Evolutionary conservation across 148 eudicot species (phyloP), one percentile per base, ranked within the genome.

Genomic region (Vaccinium darrowii): DNA sequence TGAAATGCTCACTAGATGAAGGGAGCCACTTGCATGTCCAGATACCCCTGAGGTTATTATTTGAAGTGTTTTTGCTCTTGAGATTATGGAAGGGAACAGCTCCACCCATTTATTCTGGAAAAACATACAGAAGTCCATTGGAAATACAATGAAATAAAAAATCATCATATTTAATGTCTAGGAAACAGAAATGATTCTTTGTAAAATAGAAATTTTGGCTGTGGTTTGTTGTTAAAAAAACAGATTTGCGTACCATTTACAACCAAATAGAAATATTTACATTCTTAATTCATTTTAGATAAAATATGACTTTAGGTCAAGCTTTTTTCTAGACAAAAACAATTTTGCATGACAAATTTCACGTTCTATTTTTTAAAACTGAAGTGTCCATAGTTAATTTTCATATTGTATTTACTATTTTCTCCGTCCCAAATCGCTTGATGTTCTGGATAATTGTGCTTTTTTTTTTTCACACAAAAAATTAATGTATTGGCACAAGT

Each of bases 21-120:
- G 98, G 16, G 99, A 93, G 67, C 98, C 98, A 71, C 84, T 95
- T 49, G 95, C 94, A 76, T 93, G 91, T 69, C 96, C 95, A 9
- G 95, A 87, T 56, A 86, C 90, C 8, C 93, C 95, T 1, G 99
- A 90, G 67, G 88, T 76, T 67, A 97, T 78, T 16, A 94, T 83
- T 85, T 97, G 98, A 65, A 95, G 90, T 33, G 98, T 94, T 88
- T 87, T 97, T 54, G 98, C 97, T 74, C 98, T 89, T 27, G 98
- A 90, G 43, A 97, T 85, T 19, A 97, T 90, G 14, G 98, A 94
- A 83, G 99, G 99, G 82, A 97, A 97, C 79, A 97, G 84, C 63
- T 95, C 98, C 80, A 91, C 87, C 98, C 98, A 97, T 86, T 97
- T 97, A 10, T 91, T 89, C 98, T 97, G 86, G 11, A 11, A 69